Conservation (phyloP, 129 eudicot species). For the Silybum marianum region DNA sequence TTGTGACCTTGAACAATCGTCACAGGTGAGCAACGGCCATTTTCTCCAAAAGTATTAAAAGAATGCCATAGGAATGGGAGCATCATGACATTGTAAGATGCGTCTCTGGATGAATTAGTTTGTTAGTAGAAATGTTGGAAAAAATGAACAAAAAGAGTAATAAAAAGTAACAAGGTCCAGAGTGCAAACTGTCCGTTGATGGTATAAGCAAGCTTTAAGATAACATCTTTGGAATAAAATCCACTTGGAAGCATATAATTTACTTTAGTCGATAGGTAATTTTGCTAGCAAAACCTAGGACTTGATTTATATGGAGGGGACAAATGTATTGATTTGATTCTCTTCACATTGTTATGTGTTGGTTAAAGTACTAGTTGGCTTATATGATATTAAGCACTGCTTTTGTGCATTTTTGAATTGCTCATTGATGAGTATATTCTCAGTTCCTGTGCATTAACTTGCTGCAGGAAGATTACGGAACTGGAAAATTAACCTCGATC, state of each 20-base stretch:
- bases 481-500: constrained; percentile 39
- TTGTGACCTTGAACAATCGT: background rate
- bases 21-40: background rate
- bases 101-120: background rate
- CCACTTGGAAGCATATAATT: background rate
- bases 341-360: constrained; percentile 21
- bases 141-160: background rate
- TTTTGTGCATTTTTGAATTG: constrained; percentile 40
- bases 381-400: constrained; percentile 26
- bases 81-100: background rate
- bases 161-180: background rate
- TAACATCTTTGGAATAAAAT: background rate
- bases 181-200: background rate
- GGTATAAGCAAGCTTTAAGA: background rate
- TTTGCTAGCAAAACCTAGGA: background rate
- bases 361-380: constrained; percentile 18
- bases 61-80: background rate
- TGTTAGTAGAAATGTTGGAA: background rate
- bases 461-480: constrained; percentile 57
- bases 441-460: constrained; percentile 57
- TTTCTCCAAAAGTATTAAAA: background rate
- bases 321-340: constrained; percentile 6
- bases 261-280: background rate
- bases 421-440: constrained; percentile 47
- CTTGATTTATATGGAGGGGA: background rate